Percentiles rank a stretch among this genome's conserved stretches.
These are phyloP conservation scores for Wickerhamiella cacticola DNA, from an alignment of 805 yeast species.

Conservation along the genomic window DNA sequence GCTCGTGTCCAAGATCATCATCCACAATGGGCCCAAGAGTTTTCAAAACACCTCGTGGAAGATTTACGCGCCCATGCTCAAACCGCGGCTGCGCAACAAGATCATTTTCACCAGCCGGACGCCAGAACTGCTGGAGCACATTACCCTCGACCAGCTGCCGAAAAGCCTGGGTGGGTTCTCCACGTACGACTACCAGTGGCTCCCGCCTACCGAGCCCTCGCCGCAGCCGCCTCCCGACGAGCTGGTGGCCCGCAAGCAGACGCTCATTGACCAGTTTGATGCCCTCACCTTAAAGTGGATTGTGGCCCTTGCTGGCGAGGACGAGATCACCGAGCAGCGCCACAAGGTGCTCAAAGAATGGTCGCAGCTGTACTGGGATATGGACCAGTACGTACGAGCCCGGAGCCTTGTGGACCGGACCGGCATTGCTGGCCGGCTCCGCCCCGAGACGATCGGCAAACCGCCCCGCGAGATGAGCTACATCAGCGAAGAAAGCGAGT, in stretches of 20 bases:
- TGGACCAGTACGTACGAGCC: constrained; percentile 76
- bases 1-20: not conserved
- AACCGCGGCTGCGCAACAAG: not conserved
- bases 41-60: not conserved
- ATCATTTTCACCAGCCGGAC: not conserved
- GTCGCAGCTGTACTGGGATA: constrained; percentile 41
- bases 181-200: not conserved
- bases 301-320: not conserved
- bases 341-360: not conserved
- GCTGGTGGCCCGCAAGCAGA: not conserved
- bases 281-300: not conserved
- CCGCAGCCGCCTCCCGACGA: not conserved
- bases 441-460: constrained; percentile 2
- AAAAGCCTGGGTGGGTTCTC: constrained; percentile 3
- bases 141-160: constrained; percentile 1
- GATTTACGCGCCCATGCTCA: not conserved
- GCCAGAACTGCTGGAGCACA: constrained; percentile 2
- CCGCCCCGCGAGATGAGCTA: not conserved
- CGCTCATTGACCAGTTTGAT: not conserved
- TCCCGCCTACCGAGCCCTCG: not conserved
- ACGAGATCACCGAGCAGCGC: not conserved
- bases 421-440: constrained; percentile 39
- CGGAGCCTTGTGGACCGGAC: constrained; percentile 68
- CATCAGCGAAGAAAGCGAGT: not conserved
- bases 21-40: constrained; percentile 6